A percentile compares a stretch with the other conserved stretches of the same genome.
phyloP scores from a whole-genome alignment of 2,329 filamentous ascomycete genomes.

The Exophiala calicioides region DNA sequence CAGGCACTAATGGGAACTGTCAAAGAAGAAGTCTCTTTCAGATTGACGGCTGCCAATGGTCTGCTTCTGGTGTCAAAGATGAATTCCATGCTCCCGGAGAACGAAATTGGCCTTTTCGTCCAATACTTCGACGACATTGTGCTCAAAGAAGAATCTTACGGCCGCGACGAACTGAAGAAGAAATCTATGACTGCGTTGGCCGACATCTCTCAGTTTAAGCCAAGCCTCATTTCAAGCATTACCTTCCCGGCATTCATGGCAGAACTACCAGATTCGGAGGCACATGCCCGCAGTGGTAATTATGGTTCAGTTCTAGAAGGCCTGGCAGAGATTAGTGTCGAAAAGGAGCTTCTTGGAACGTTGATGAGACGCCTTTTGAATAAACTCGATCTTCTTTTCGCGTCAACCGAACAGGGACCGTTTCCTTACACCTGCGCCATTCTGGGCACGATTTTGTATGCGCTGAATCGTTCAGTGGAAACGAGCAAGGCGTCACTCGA shows the following conservation, averaged over 20 bases:
- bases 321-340: constrained; percentile 64
- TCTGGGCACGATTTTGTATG: constrained; percentile 62
- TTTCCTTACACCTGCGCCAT: constrained; percentile 60
- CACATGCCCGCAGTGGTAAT: constrained; percentile 41
- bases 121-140: constrained; percentile 63
- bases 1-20: constrained; percentile 55
- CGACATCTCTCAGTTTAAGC: constrained; percentile 63
- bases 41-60: constrained; percentile 50
- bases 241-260: constrained; percentile 68
- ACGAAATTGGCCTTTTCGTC: constrained; percentile 55
- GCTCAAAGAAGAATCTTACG: constrained; percentile 58
- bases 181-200: constrained; percentile 61
- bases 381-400: constrained; percentile 60
- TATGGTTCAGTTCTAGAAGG: constrained; percentile 63
- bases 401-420: constrained; percentile 49
- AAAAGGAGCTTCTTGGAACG: constrained; percentile 64
- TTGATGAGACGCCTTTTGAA: constrained; percentile 64
- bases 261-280: constrained; percentile 59
- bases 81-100: constrained; percentile 51
- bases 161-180: constrained; percentile 59
- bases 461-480: constrained; percentile 46
- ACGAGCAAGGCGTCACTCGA: constrained; percentile 34
- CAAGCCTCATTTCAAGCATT: constrained; percentile 63
- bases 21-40: constrained; percentile 54
- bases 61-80: constrained; percentile 49